phyloP scores from a whole-genome alignment of 2,329 filamentous ascomycete species.

The Malbranchea cinnamomea region DNA sequence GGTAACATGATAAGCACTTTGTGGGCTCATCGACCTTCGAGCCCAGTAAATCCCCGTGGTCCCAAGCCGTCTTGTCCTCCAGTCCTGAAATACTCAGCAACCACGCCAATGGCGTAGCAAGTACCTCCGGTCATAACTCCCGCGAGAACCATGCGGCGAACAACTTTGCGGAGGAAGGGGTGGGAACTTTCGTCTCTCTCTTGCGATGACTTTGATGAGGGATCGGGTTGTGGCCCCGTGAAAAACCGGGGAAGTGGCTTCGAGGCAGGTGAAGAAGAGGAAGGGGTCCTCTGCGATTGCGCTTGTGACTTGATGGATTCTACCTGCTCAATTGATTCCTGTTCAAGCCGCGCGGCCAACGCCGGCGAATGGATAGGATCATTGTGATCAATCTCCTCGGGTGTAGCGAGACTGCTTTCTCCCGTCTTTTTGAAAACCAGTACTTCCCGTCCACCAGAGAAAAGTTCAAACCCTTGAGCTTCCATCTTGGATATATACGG shows the following conservation, averaged over 20 bases:
- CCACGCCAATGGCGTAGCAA: constrained; percentile 28
- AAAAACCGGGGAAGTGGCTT: no score
- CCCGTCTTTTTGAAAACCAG: constrained; percentile 22
- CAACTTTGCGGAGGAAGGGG: constrained; percentile 11
- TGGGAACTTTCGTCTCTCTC: constrained; percentile 4
- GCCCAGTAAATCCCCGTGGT: constrained; percentile 23
- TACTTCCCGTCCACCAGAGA: constrained; percentile 27
- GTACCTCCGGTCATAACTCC: constrained; percentile 21
- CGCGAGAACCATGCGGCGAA: constrained; percentile 22
- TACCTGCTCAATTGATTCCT: constrained; percentile 6
- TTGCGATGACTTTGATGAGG: not conserved
- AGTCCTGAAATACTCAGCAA: constrained; percentile 27
- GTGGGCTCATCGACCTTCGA: constrained; percentile 8
- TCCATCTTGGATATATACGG: constrained; percentile 25
- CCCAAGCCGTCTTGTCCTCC: constrained; percentile 24
- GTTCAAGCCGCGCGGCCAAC: constrained; percentile 5
- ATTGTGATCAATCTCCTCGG: not conserved
- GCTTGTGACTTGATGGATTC: constrained; percentile 7
- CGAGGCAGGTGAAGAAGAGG: not conserved
- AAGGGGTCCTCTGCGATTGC: not conserved
- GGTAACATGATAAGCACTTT: no score
- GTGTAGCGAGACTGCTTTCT: constrained; percentile 1
- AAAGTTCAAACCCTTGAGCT: constrained; percentile 27
- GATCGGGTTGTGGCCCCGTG: no score
- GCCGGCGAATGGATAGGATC: constrained; percentile 6